Evolutionary conservation across 2,329 filamentous ascomycete species (phyloP).

Genomic region (Scortechinia acanthostroma): DNA sequence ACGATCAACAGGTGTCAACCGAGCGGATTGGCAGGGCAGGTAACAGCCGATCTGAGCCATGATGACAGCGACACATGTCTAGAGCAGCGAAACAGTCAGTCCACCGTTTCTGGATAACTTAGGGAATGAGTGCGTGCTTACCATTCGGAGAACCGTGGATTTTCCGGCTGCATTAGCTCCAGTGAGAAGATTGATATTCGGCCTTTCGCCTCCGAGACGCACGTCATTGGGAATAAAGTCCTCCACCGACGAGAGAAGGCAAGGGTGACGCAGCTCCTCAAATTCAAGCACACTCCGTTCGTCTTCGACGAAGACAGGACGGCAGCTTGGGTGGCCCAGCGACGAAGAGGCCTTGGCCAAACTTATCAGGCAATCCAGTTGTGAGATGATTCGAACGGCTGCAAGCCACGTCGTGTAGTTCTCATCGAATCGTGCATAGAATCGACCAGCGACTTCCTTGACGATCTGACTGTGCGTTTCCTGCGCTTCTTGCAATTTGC

Average conservation of each 20-base stretch:
- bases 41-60: conserved; percentile 96
- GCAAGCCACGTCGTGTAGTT: conserved; percentile 80
- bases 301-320: conserved; percentile 78
- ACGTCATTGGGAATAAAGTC: conserved; percentile 98
- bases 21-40: conserved; percentile 75
- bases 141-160: conserved; percentile 91
- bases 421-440: conserved; percentile 82
- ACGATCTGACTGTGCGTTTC: conserved; percentile 88
- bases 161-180: conserved; percentile 97
- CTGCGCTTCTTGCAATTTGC: conserved; percentile 84
- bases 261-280: conserved; percentile 85
- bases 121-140: conserved; percentile 21
- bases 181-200: conserved; percentile 85
- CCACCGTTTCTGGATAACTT: no score
- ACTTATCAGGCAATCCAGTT: conserved; percentile 91
- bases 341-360: conserved; percentile 80
- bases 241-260: conserved; percentile 79
- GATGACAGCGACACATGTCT: conserved; percentile 92
- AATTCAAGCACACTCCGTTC: conserved; percentile 87
- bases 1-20: conserved; percentile 82
- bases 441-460: conserved; percentile 74
- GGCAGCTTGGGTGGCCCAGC: conserved; percentile 79
- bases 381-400: conserved; percentile 81
- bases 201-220: conserved; percentile 69
- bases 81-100: conserved; percentile 3